phyloP scores from a whole-genome alignment of 495 filamentous ascomycete genomes.

The Penicillium simplicissimum region DNA sequence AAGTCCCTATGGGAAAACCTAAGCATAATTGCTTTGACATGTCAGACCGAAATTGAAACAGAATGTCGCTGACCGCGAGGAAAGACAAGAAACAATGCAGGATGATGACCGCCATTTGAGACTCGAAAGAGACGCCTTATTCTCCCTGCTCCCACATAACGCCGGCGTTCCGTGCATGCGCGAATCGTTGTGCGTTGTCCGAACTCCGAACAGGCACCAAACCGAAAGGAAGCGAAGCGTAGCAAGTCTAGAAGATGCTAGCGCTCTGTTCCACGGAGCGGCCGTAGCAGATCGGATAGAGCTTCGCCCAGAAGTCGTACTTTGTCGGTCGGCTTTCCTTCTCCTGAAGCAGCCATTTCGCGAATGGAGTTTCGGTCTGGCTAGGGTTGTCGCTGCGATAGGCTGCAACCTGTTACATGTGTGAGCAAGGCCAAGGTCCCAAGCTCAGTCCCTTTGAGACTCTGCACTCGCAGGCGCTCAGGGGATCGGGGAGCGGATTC shows the following conservation, averaged over 20 bases:
- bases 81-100: constrained; percentile 1
- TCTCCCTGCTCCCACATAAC: not conserved
- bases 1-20: not conserved
- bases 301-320: constrained; percentile 38
- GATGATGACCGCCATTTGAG: not conserved
- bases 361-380: constrained; percentile 36
- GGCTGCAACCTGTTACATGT: constrained; percentile 26
- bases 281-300: constrained; percentile 43
- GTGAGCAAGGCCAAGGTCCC: constrained; percentile 13
- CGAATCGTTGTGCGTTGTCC: not conserved
- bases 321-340: constrained; percentile 25
- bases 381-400: constrained; percentile 39
- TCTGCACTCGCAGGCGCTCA: not conserved
- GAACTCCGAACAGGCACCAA: not conserved
- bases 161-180: not conserved
- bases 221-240: not conserved
- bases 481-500: not conserved
- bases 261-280: constrained; percentile 36
- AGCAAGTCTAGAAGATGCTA: constrained; percentile 4
- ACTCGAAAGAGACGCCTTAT: not conserved
- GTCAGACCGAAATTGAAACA: constrained; percentile 15
- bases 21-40: constrained; percentile 12
- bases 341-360: constrained; percentile 35
- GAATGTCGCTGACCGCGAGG: constrained; percentile 5
- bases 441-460: not conserved